Conservation (phyloP, 2,329 filamentous ascomycete species). For the Colletotrichum sp. region DNA sequence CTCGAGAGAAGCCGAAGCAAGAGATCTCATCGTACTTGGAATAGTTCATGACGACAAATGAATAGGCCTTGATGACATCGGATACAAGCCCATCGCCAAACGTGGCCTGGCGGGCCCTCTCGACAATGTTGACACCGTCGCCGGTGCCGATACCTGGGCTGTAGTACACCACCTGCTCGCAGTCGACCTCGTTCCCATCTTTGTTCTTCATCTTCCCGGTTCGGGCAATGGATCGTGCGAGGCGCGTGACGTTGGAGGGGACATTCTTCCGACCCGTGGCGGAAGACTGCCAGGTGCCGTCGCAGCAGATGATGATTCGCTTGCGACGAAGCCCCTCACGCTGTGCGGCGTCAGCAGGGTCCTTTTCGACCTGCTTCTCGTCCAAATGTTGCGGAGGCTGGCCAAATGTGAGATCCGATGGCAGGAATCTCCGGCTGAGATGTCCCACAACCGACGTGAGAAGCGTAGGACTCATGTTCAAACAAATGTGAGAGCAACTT, state of each 20-base stretch:
- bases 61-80: slow-evolving; percentile 37
- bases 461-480: no score
- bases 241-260: slow-evolving; percentile 4
- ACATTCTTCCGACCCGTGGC: background rate
- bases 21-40: slow-evolving; percentile 36
- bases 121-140: background rate
- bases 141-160: background rate
- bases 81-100: background rate
- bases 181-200: no score
- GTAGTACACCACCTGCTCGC: background rate
- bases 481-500: no score
- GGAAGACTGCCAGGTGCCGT: slow-evolving; percentile 17
- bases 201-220: background rate
- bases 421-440: no score
- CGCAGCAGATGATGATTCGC: slow-evolving; percentile 14
- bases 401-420: no score
- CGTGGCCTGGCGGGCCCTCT: background rate
- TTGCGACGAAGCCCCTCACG: background rate
- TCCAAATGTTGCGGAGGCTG: no score
- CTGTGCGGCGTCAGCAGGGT: background rate
- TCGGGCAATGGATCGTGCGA: background rate
- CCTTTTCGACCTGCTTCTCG: no score
- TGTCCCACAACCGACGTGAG: no score
- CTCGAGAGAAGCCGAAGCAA: slow-evolving; percentile 43
- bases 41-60: slow-evolving; percentile 42